Conservation (phyloP, 306 rosid genomes). For the Aeschynomene evenia region DNA sequence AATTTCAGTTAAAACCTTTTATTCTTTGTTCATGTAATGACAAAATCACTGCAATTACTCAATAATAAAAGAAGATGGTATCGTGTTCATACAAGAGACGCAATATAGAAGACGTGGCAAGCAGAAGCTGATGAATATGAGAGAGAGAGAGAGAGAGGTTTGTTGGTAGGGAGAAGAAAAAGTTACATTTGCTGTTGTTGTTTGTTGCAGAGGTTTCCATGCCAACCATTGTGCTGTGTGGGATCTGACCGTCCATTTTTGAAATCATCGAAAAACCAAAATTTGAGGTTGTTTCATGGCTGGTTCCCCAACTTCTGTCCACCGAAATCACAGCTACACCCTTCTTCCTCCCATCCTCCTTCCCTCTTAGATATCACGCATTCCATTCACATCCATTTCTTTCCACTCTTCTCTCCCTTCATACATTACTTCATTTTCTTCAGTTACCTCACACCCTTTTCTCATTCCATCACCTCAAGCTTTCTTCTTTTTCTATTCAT, state of each 20-base stretch:
- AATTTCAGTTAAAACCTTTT: too few relatives aligned
- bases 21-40: too few relatives aligned
- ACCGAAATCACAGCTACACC: conserved; percentile 74
- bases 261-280: neutral
- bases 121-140: conserved; percentile 11
- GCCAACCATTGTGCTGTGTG: conserved; percentile 12
- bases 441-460: neutral
- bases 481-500: neutral
- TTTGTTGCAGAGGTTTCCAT: conserved; percentile 11
- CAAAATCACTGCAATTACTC: too few relatives aligned
- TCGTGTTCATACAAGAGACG: too few relatives aligned
- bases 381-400: conserved; percentile 21
- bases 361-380: conserved; percentile 10
- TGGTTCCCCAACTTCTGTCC: conserved; percentile 24
- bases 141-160: neutral
- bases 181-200: neutral
- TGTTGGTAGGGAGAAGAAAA: neutral
- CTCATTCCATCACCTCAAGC: too few relatives aligned
- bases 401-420: neutral
- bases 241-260: conserved; percentile 39
- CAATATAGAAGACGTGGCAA: conserved; percentile 19
- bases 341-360: conserved; percentile 39
- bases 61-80: too few relatives aligned
- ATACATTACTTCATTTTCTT: conserved; percentile 11
- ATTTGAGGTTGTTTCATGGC: conserved; percentile 28